Base-by-base conservation (phyloP, 306 rosid species). In the Vigna nakashimae region DNA sequence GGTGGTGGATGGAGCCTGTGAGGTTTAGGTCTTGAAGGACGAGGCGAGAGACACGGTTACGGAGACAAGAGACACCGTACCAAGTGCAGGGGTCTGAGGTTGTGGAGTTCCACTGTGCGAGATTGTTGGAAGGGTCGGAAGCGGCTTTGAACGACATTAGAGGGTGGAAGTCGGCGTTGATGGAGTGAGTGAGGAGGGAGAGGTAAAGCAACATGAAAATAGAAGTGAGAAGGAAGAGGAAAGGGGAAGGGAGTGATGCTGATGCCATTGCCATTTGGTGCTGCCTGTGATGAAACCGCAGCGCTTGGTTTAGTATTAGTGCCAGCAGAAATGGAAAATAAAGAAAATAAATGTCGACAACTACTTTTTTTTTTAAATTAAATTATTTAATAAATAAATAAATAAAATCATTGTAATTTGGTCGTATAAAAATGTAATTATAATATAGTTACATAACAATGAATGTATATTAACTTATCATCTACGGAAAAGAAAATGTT, bases 21-120 rank as follows among this genome's bases (percentile, higher is more conserved):
- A 94, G 96, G 67, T 82, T 65, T 20, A 90, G 91, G 72, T 68
- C 24, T 53, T 94, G 91, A 52, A 94, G 97, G 26, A 94, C 87
- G 18, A 94, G 92, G 10, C 88, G 81, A 0, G 96, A 82, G 79
- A 94, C 94, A 7, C 96, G 82, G 84, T 82, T 64, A 8, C 65
- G 79, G 49, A 85, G 78, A 71, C 98, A 94, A 20, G 87, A 80
- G 52, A 92, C 86, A 22, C 94, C 96, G 53, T 73, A 2, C 90
- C 90, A 94, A 51, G 83, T 14, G 77, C 98, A 94, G 1, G 84
- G 91, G 65, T 78, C n/a, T 8, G 88, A 62, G 83, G 80, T 14
- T 3, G 87, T 62, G 81, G 82, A 73, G 93, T 84, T 92, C 98
- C 98, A 94, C 10, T 70, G 12, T 5, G 89, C 11, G 65, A 94